Evolutionary conservation across 2,329 filamentous ascomycete species (phyloP).

Genomic region (Ceratocystis alfenasii): DNA sequence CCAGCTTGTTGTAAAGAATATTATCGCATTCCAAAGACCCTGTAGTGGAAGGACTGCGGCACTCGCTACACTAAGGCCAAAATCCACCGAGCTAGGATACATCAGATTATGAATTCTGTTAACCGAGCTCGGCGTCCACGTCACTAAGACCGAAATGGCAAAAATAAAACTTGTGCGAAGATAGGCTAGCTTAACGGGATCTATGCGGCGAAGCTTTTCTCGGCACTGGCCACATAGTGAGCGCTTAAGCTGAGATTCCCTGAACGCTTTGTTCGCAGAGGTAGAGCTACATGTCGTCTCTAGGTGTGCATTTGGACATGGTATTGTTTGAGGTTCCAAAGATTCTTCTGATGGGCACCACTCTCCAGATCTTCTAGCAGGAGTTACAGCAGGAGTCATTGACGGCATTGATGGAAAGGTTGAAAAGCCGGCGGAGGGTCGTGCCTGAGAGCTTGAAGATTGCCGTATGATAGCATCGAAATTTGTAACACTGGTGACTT

Average conservation of each 20-base stretch:
- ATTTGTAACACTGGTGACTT: conserved; percentile 16
- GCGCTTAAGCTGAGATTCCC: conserved; percentile 22
- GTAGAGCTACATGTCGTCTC: conserved; percentile 26
- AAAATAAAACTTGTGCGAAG: conserved; percentile 50
- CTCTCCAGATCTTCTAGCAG: conserved; percentile 6
- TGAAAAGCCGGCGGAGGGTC: conserved; percentile 4
- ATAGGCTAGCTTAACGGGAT: conserved; percentile 50
- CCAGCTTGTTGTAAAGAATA: conserved; percentile 59
- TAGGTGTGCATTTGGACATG: conserved; percentile 22
- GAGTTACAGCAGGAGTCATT: not conserved
- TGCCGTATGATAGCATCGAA: conserved; percentile 12
- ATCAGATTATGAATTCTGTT: conserved; percentile 62
- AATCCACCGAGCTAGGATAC: conserved; percentile 42
- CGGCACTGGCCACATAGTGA: conserved; percentile 25
- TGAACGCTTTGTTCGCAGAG: conserved; percentile 18
- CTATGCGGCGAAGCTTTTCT: conserved; percentile 33
- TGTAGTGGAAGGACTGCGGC: conserved; percentile 64
- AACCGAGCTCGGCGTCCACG: conserved; percentile 55
- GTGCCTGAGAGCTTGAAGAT: not conserved
- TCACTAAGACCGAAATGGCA: conserved; percentile 47
- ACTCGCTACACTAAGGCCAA: conserved; percentile 55
- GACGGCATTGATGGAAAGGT: conserved; percentile 5
- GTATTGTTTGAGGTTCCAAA: conserved; percentile 15
- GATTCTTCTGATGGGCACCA: conserved; percentile 16
- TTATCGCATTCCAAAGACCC: conserved; percentile 68